Base-by-base conservation (phyloP, 371 early-diverging fungal genomes). In the Actinomucor elegans region DNA sequence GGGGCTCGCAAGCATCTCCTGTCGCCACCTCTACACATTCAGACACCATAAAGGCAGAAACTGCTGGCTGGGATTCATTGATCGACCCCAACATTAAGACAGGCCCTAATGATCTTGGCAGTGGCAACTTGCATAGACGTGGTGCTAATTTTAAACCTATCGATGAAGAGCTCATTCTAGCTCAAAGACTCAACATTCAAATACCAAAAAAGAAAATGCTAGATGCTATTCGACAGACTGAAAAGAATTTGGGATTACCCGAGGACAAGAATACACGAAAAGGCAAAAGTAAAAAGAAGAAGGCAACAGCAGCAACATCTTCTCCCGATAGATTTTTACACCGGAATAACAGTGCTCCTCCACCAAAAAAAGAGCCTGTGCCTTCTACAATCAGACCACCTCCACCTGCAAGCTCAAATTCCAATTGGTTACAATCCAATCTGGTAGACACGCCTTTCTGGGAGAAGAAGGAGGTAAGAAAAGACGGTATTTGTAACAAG, bases 91-190 rank as follows among this genome's bases (percentile, higher is more conserved):
- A 40, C 18, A 18, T 52, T 6, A 57, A 50, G 21, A 9, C 27
- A 17, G 52, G 51, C 23, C 37, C 57, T 1, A 57, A 62, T 9
- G 58, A 48, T 38, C 28, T 66, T 28, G 66, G 66, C 8, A 52
- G 51, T 46, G 66, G 66, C 1, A 52, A 66, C 24, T 48, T 66
- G 3, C 61, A 66, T 50, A 20, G 66, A 20, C 41, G 40, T 44
- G 66, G 66, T 8, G 41, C 17, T 18, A 66, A 66, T 23, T 66
- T 46, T 23, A 66, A 48, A 18, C 66, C 66, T 5, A 41, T 66
- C 10, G 51, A 54, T 28, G 66, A 66, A 58, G 43, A 61, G 7
- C 8, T 35, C 12, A 62, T 66, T 31, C 11, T 66, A 7, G 54
- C 52, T 1, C 62, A 61, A 26, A 31, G 66, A 17, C 27, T 51